A percentile compares a stretch with the other conserved stretches of the same genome.
phyloP scores from a whole-genome alignment of 176 grass and related monocot genomes.

The Areca catechu region DNA sequence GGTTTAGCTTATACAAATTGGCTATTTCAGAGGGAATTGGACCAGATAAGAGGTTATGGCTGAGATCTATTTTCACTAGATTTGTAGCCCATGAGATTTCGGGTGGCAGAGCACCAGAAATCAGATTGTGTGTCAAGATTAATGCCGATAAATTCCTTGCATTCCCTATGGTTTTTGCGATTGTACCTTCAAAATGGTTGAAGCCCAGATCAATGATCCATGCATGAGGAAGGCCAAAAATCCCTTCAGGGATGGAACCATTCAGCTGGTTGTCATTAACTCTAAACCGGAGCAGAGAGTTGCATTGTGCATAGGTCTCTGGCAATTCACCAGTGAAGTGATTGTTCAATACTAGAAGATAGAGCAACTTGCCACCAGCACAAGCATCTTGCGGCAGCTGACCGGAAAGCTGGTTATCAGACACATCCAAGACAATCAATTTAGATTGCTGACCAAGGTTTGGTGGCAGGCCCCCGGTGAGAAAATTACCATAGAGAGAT shows the following conservation, averaged over 20 bases:
- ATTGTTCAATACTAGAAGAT: slow-evolving; percentile 81
- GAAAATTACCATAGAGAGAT: slow-evolving; percentile 70
- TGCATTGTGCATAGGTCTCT: slow-evolving; percentile 39
- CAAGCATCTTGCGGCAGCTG: slow-evolving; percentile 52
- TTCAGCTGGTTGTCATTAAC: slow-evolving; percentile 63
- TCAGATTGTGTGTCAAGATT: slow-evolving; percentile 49
- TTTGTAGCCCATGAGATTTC: slow-evolving; percentile 31
- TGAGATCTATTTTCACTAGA: slow-evolving; percentile 81
- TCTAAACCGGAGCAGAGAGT: slow-evolving; percentile 54
- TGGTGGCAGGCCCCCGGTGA: slow-evolving; percentile 58
- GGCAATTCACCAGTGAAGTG: slow-evolving; percentile 58
- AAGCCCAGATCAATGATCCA: slow-evolving; percentile 77
- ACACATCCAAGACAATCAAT: slow-evolving; percentile 71
- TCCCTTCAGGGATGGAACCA: slow-evolving; percentile 37
- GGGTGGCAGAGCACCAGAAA: slow-evolving; percentile 44
- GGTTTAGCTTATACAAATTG: slow-evolving; percentile 43
- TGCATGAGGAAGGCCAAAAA: slow-evolving; percentile 63
- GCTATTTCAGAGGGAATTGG: slow-evolving; percentile 46
- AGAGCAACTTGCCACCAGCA: slow-evolving; percentile 37
- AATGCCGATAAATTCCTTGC: slow-evolving; percentile 64
- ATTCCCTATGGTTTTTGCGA: slow-evolving; percentile 27
- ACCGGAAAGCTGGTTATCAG: slow-evolving; percentile 74
- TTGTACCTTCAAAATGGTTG: slow-evolving; percentile 55
- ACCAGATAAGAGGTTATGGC: slow-evolving; percentile 54
- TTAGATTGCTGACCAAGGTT: slow-evolving; percentile 52